A percentile compares a stretch with the other conserved stretches of the same genome.
Evolutionary conservation across 2,329 filamentous ascomycete genomes (phyloP).

Genomic region (Fusarium tricinctum): DNA sequence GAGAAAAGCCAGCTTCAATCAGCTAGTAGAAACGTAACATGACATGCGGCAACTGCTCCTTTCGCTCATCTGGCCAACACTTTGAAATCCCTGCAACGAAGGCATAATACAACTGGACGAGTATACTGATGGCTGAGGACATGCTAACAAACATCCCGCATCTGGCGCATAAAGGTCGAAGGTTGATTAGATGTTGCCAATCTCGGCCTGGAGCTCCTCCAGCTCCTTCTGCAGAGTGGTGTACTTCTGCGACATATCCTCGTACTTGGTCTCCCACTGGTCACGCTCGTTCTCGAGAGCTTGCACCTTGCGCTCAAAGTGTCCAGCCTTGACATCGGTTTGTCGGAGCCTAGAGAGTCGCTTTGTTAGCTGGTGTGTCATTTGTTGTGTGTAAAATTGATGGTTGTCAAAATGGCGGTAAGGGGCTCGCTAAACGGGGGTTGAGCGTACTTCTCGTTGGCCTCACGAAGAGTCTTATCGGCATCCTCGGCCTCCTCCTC

Average conservation of each 20-base stretch:
- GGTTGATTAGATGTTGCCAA: constrained; percentile 85
- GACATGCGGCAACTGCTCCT: constrained; percentile 51
- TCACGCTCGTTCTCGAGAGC: constrained; percentile 92
- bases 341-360: constrained; percentile 82
- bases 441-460: constrained; percentile 92
- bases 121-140: constrained; percentile 35
- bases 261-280: constrained; percentile 97
- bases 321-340: constrained; percentile 98
- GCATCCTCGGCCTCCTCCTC: constrained; percentile 98
- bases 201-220: constrained; percentile 89
- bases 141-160: constrained; percentile 42
- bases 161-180: constrained; percentile 36
- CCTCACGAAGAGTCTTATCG: constrained; percentile 95
- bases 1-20: constrained; percentile 49
- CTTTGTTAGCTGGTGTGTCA: constrained; percentile 35
- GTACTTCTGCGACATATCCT: constrained; percentile 97
- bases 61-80: constrained; percentile 50
- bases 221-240: constrained; percentile 86
- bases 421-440: constrained; percentile 31
- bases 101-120: constrained; percentile 38
- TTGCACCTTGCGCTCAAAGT: constrained; percentile 99
- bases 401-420: constrained; percentile 45
- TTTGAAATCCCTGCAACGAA: constrained; percentile 46
- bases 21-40: constrained; percentile 53
- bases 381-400: constrained; percentile 12